Evolutionary conservation across 2,329 filamentous ascomycete genomes (phyloP), one percentile per base, ranked within the genome.

Genomic region (Aureobasidium melanogenum): DNA sequence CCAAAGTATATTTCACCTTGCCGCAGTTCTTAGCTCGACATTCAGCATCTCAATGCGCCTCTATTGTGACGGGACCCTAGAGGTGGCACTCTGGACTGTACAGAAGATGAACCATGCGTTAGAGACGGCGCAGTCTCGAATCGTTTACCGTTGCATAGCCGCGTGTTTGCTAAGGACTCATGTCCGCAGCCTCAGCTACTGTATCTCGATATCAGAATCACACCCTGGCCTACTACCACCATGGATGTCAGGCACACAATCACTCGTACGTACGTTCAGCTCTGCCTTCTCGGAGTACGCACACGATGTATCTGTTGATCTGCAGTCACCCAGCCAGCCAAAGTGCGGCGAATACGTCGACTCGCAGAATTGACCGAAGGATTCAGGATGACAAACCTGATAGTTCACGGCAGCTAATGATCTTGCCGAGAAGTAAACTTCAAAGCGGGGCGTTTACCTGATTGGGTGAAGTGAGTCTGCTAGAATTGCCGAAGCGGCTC

Each of bases 351-450:
- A 41, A 30, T 32, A 44, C 52, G 52, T 56, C 38, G 52, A 24
- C 52, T 32, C 28, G 52, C 52, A 56, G 32, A 24, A 56, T 22
- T 22, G 19, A 39, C 38, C n/a, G 26, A 44, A 56, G 52, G 52
- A 43, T 56, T 14, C 15, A 5, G 2, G n/a, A 56, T n/a, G 38
- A 44, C 12, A 9, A 44, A 56, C 22, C 28, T 44, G 26, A 56
- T 56, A 44, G 52, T 56, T 8, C 38, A 56, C 52, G 52, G 52
- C 52, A 56, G 34, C 52, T 56, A 56, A 32, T 34, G 28, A 28
- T 2, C 28, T 43, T 34, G 52, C 50, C 34, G 52, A 43, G 19
- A 54, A 30, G 9, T 41, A 19, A 41, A 54, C 22, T 17, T n/a
- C 26, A 19, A 17, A 44, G 52, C 24, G 39, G 52, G 36, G 51